phyloP scores from a whole-genome alignment of 2,329 filamentous ascomycete species.

The Monilinia vaccinii-corymbosi region DNA sequence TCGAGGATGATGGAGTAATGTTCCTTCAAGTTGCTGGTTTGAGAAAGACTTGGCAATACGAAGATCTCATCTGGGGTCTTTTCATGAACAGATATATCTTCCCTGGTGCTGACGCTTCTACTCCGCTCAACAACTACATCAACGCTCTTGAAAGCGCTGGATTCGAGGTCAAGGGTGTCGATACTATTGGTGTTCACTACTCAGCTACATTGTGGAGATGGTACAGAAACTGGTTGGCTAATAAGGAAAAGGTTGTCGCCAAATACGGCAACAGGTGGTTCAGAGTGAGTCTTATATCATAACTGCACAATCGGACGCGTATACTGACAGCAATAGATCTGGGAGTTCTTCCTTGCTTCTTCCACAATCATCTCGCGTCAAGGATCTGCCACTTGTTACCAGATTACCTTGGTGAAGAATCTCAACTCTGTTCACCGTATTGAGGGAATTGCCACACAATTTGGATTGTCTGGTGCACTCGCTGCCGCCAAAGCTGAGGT shows the following conservation, averaged over 20 bases:
- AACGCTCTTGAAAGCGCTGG: slow-evolving; percentile 77
- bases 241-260: slow-evolving; percentile 81
- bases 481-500: slow-evolving; percentile 25
- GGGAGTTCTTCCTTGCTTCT: slow-evolving; percentile 74
- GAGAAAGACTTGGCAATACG: slow-evolving; percentile 92
- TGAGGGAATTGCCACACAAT: slow-evolving; percentile 61
- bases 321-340: slow-evolving; percentile 45
- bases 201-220: slow-evolving; percentile 94
- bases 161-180: slow-evolving; percentile 83
- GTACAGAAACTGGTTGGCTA: slow-evolving; percentile 98
- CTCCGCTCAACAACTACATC: slow-evolving; percentile 80
- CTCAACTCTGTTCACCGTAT: slow-evolving; percentile 72
- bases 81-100: slow-evolving; percentile 99
- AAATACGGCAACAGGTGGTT: slow-evolving; percentile 97
- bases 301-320: not conserved
- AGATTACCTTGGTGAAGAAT: slow-evolving; percentile 73
- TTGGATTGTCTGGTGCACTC: slow-evolving; percentile 54
- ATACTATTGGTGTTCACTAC: slow-evolving; percentile 95
- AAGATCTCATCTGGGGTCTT: slow-evolving; percentile 94
- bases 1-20: slow-evolving; percentile 92
- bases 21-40: slow-evolving; percentile 94
- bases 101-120: slow-evolving; percentile 91
- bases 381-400: slow-evolving; percentile 67
- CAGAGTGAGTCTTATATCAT: slow-evolving; percentile 52
- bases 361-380: slow-evolving; percentile 69